These are phyloP conservation scores for Beauveria medogensis DNA, from an alignment of 2,329 filamentous ascomycete genomes.

Conservation along the genomic window DNA sequence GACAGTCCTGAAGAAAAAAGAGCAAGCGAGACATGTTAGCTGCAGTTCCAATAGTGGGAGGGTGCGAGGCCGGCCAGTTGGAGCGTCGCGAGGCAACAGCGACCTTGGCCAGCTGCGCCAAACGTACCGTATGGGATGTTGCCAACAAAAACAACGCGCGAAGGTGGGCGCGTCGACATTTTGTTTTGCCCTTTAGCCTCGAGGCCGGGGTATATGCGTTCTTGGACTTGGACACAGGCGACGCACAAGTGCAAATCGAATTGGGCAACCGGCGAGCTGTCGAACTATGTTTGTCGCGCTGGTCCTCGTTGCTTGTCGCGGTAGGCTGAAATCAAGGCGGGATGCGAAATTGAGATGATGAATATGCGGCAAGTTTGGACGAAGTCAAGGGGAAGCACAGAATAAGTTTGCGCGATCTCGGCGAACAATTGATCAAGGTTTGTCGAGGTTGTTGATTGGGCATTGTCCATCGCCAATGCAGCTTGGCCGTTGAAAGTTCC, in stretches of 20 bases:
- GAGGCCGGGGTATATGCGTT: not conserved
- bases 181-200: slow-evolving; percentile 20
- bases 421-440: not conserved
- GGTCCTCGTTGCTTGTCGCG: too few species aligned
- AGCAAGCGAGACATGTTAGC: too few species aligned
- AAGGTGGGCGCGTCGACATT: slow-evolving; percentile 68
- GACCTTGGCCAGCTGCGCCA: not conserved
- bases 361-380: too few species aligned
- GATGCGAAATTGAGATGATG: too few species aligned
- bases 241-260: not conserved
- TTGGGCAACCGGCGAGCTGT: too few species aligned
- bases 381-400: not conserved
- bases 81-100: not conserved
- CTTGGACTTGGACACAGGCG: not conserved
- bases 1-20: slow-evolving; percentile 59
- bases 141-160: slow-evolving; percentile 74
- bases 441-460: not conserved
- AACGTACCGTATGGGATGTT: slow-evolving; percentile 72
- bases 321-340: too few species aligned
- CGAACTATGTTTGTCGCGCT: too few species aligned
- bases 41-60: too few species aligned
- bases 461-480: not conserved
- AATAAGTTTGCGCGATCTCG: not conserved
- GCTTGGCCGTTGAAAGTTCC: not conserved
- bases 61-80: too few species aligned